A percentile compares a stretch with the other conserved stretches of the same genome.
These are phyloP conservation scores for Tolypocladium album DNA, from an alignment of 2,329 filamentous ascomycete genomes.

Conservation along the genomic window DNA sequence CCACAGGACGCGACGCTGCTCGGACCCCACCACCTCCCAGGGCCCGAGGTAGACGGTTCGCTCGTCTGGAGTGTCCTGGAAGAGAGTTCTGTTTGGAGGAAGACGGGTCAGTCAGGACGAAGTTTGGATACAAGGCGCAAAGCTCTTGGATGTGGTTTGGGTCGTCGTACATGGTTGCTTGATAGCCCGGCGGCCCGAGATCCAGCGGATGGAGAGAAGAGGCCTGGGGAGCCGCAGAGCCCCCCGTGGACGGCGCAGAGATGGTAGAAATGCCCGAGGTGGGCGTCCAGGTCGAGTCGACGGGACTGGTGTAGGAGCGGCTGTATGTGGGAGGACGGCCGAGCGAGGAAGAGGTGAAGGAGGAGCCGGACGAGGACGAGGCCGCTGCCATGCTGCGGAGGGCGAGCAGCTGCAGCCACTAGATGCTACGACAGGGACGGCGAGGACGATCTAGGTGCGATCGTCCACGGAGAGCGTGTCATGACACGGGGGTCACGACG, in stretches of 20 bases:
- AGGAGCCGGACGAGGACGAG: conserved; percentile 36
- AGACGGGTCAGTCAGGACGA: conserved; percentile 6
- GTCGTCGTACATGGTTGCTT: conserved; percentile 38
- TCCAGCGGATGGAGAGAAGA: conserved; percentile 34
- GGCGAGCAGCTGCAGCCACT: conserved; percentile 1
- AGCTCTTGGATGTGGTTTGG: not conserved
- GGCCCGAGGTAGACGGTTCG: conserved; percentile 41
- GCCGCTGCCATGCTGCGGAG: conserved; percentile 23
- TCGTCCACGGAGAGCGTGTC: not conserved
- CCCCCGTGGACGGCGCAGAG: conserved; percentile 29
- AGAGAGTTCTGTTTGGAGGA: conserved; percentile 30
- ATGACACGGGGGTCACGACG: conserved; percentile 3
- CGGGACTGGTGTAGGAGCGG: conserved; percentile 29
- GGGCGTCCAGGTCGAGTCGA: conserved; percentile 35
- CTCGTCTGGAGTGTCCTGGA: conserved; percentile 36
- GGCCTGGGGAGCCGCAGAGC: conserved; percentile 18
- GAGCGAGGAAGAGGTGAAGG: conserved; percentile 35
- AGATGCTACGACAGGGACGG: not conserved
- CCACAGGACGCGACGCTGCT: conserved; percentile 39
- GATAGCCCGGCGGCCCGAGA: conserved; percentile 40
- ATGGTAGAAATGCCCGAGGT: conserved; percentile 31
- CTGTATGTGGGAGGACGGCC: conserved; percentile 29
- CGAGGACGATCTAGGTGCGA: not conserved
- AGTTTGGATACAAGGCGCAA: conserved; percentile 2
- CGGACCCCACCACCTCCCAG: conserved; percentile 37